A percentile compares a stretch with the other conserved stretches of the same genome.
These are phyloP conservation scores for Astrothelium subdiscretum DNA, from an alignment of 495 filamentous ascomycete genomes.

Conservation along the genomic window DNA sequence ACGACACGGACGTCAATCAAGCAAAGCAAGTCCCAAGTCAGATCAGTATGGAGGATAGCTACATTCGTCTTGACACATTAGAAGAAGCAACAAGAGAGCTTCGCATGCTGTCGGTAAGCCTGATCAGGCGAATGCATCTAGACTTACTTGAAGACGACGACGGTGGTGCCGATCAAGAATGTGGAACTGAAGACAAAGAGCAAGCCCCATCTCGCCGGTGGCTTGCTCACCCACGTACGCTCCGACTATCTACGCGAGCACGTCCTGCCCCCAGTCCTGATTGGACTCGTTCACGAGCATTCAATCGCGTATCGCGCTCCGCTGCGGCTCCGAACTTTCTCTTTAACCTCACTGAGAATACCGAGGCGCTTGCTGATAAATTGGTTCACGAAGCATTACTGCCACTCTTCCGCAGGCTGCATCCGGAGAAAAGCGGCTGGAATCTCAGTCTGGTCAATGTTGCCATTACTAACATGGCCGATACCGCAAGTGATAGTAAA, in stretches of 20 bases:
- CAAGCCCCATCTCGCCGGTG: slow-evolving; percentile 34
- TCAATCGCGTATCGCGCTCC: slow-evolving; percentile 59
- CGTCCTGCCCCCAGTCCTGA: slow-evolving; percentile 45
- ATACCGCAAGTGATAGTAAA: slow-evolving; percentile 36
- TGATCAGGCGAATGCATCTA: slow-evolving; percentile 65
- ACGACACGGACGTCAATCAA: slow-evolving; percentile 54
- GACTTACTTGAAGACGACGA: slow-evolving; percentile 54
- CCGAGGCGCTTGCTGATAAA: slow-evolving; percentile 49
- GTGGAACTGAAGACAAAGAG: slow-evolving; percentile 6
- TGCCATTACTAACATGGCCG: slow-evolving; percentile 74
- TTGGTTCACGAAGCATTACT: slow-evolving; percentile 57
- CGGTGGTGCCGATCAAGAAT: slow-evolving; percentile 9
- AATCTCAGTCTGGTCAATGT: slow-evolving; percentile 75
- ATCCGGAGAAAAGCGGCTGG: slow-evolving; percentile 59
- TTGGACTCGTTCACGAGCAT: slow-evolving; percentile 36
- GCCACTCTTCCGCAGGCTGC: slow-evolving; percentile 60
- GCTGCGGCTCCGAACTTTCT: slow-evolving; percentile 55
- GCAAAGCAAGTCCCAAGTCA: slow-evolving; percentile 67
- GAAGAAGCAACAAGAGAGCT: slow-evolving; percentile 55
- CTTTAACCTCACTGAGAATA: slow-evolving; percentile 46
- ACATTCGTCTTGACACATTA: slow-evolving; percentile 51
- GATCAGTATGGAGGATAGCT: slow-evolving; percentile 92
- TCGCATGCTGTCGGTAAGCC: slow-evolving; percentile 46
- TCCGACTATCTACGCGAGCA: slow-evolving; percentile 67
- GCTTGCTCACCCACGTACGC: slow-evolving; percentile 56